Percentiles rank a stretch among this genome's conserved stretches.
Conservation (phyloP, 176 grass and related monocot genomes). For the Pharus latifolius region DNA sequence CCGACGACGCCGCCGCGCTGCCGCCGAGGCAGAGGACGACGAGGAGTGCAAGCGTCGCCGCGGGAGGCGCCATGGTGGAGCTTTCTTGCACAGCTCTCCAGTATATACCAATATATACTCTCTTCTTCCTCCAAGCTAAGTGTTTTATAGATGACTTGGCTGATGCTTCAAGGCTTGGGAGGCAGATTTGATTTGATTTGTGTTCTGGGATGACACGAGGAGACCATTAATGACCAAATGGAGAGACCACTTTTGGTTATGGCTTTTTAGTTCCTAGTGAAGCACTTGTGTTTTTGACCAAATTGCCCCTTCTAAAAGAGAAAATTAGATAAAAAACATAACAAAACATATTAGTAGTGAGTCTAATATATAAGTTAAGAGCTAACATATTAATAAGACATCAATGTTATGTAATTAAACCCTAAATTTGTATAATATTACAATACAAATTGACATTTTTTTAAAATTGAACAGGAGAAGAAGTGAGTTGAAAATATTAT, state of each 20-base stretch:
- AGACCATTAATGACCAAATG: conserved; percentile 9
- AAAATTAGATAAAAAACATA: too few relatives aligned
- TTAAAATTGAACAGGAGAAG: not conserved
- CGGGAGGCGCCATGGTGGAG: not conserved
- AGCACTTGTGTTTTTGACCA: not conserved
- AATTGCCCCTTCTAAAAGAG: too few relatives aligned
- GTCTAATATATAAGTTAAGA: too few relatives aligned
- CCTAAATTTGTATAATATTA: too few relatives aligned
- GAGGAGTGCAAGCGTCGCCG: not conserved
- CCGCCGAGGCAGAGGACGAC: conserved; percentile 5
- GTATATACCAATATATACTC: conserved; percentile 3
- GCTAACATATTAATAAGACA: too few relatives aligned
- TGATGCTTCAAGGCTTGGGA: conserved; percentile 19
- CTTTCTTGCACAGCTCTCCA: conserved; percentile 10
- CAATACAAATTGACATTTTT: too few relatives aligned
- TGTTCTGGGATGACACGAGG: not conserved
- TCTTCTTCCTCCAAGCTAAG: conserved; percentile 7
- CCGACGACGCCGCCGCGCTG: conserved; percentile 17
- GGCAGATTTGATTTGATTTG: conserved; percentile 26
- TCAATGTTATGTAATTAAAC: too few relatives aligned
- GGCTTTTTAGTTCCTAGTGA: not conserved
- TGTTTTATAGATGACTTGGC: too few relatives aligned
- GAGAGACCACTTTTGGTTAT: not conserved
- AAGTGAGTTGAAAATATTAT: not conserved
- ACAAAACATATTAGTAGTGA: too few relatives aligned